Conservation (phyloP, 139 green algal species). For the Trebouxia sp. region DNA sequence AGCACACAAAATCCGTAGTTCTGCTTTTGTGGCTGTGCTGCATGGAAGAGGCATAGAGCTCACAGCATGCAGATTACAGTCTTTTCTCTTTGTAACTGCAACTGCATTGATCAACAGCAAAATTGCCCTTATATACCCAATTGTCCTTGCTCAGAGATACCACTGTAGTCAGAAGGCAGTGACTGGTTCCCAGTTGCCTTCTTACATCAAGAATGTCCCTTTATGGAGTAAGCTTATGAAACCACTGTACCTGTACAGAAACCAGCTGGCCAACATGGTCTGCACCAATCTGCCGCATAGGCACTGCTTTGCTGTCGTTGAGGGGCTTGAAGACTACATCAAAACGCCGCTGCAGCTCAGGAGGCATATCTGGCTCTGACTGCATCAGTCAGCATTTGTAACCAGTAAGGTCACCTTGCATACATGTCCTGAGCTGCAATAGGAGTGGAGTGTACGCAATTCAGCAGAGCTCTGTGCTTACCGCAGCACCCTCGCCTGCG, state of each 20-base stretch:
- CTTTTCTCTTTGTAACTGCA: neutral
- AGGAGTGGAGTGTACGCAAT: too few relatives aligned
- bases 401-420: too few relatives aligned
- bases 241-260: conserved; percentile 61
- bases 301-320: conserved; percentile 45
- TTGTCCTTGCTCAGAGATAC: too few relatives aligned
- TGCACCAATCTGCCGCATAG: conserved; percentile 74
- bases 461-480: too few relatives aligned
- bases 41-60: neutral
- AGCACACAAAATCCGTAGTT: too few relatives aligned
- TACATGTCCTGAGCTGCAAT: too few relatives aligned
- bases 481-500: conserved; percentile 30
- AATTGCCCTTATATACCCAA: too few relatives aligned
- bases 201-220: too few relatives aligned
- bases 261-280: conserved; percentile 88
- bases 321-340: conserved; percentile 78
- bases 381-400: conserved; percentile 1
- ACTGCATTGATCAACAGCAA: neutral
- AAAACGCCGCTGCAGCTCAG: conserved; percentile 82
- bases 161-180: too few relatives aligned
- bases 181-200: too few relatives aligned
- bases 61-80: neutral
- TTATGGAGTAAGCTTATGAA: too few relatives aligned
- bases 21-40: too few relatives aligned
- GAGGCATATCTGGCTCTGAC: conserved; percentile 58